Evolutionary conservation across 768 basidiomycete species (phyloP).

Genomic region (Xerocomellus intermedius): DNA sequence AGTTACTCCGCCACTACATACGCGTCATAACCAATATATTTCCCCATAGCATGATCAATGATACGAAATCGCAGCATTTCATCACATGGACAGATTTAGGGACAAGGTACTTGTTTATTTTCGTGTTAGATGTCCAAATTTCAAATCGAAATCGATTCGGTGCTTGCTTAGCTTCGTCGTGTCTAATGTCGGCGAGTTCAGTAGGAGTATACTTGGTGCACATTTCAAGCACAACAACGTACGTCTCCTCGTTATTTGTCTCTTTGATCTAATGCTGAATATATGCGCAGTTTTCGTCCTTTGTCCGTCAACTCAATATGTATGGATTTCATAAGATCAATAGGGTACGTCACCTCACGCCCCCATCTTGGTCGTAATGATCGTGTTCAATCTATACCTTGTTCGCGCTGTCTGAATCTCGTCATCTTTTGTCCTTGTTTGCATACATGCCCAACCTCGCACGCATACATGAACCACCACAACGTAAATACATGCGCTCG

Average conservation of each 20-base stretch:
- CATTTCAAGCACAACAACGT: constrained; percentile 93
- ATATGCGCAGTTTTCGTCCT: constrained; percentile 76
- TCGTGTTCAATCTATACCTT: constrained; percentile 5
- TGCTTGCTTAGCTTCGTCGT: constrained; percentile 62
- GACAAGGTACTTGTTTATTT: constrained; percentile 44
- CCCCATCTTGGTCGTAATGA: constrained; percentile 11
- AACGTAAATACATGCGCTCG: neutral
- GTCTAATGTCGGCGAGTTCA: constrained; percentile 83
- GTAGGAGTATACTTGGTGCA: constrained; percentile 76
- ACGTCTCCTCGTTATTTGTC: constrained; percentile 27
- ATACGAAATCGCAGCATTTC: constrained; percentile 74
- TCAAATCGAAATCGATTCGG: neutral
- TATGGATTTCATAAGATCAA: constrained; percentile 96
- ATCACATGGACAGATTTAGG: constrained; percentile 83
- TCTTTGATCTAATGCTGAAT: constrained; percentile 3
- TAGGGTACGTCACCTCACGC: constrained; percentile 48
- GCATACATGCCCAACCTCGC: constrained; percentile 1
- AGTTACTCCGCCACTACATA: constrained; percentile 28
- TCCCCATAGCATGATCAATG: constrained; percentile 74
- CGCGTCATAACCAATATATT: neutral
- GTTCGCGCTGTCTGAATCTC: neutral
- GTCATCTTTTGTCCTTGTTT: neutral
- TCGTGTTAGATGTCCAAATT: neutral
- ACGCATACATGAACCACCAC: neutral
- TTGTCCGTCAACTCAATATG: constrained; percentile 94